Evolutionary conservation across 306 rosid genomes (phyloP), one percentile per base, ranked within the genome.

Genomic region (Castanea sativa): DNA sequence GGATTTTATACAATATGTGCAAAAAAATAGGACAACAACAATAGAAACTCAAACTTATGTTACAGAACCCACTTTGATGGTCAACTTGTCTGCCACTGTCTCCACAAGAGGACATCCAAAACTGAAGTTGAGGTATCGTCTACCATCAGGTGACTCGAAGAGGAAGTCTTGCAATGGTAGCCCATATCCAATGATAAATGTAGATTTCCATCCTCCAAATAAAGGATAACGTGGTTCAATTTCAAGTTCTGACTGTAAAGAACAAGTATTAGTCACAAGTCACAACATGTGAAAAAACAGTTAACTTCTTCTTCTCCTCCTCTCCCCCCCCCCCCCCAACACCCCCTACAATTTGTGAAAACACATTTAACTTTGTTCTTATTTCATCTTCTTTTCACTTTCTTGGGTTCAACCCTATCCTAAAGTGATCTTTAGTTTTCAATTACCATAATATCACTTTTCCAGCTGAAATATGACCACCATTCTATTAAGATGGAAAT

Each of bases 191-290:
- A 95, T 87, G 74, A 91, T 77, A 85, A 95, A 95, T 55, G 98
- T 90, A 80, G 98, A 80, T 89, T 91, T 93, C 99, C 99, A 95
- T 64, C 99, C 99, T 77, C 99, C 99, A 87, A 95, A 95, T 57
- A 95, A 85, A 80, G 99, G 99, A 89, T 93, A 95, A 20, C 98
- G 85, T 59, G 99, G 99, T 82, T 95, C 98, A 89, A 95, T 67
- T 86, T 93, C 97, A 80, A 95, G 99, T 75, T 91, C 99, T 65
- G 99, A 93, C 99, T 95, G 97, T 83, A 82, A 83, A 58, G 58
- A 23, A 82, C 5, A 81, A 73, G 73, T 69, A 77, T 73, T 68
- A 38, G 76, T 69, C 58, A 80, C 61, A 53, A 67, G 71, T 59
- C 45, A 38, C 45, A 52, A 67, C 71, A 64, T 32, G 51, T 53